Evolutionary conservation across 306 rosid species (phyloP).

Genomic region (Fragaria ananassa): DNA sequence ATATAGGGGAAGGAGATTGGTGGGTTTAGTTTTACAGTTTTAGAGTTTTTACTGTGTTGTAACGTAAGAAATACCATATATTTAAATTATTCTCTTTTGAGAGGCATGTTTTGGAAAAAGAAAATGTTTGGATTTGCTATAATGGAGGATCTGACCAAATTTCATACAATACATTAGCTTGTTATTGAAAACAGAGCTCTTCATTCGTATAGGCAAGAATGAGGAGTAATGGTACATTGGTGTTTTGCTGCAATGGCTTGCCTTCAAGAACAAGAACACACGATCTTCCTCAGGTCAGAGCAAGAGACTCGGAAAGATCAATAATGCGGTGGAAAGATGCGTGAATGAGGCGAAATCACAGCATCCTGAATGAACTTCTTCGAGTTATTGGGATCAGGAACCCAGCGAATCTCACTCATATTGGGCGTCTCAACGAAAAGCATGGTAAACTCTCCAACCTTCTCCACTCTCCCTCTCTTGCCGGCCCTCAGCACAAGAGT

Average conservation of each 20-base stretch:
- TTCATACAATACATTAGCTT: neutral
- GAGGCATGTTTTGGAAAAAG: slow-evolving; percentile 1
- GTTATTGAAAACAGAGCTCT: neutral
- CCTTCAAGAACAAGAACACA: neutral
- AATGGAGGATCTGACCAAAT: neutral
- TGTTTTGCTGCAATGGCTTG: neutral
- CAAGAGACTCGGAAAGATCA: neutral
- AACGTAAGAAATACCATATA: neutral
- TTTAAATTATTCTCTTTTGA: slow-evolving; percentile 5
- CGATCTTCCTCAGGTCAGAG: neutral
- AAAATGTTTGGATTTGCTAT: neutral
- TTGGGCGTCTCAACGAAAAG: slow-evolving; percentile 68
- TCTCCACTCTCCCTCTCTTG: slow-evolving; percentile 65
- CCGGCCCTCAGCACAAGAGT: slow-evolving; percentile 64
- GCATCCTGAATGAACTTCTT: slow-evolving; percentile 45
- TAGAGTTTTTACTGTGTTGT: neutral
- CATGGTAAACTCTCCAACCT: slow-evolving; percentile 72
- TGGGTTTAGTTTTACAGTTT: slow-evolving; percentile 31
- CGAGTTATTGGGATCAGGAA: slow-evolving; percentile 42
- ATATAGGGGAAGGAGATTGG: slow-evolving; percentile 41
- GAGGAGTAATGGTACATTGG: neutral
- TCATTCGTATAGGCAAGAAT: neutral
- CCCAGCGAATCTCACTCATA: slow-evolving; percentile 83
- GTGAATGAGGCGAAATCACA: slow-evolving; percentile 51
- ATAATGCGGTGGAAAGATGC: slow-evolving; percentile 49